Base-by-base conservation (phyloP, 257 asterid species). In the Plectranthus barbatus region DNA sequence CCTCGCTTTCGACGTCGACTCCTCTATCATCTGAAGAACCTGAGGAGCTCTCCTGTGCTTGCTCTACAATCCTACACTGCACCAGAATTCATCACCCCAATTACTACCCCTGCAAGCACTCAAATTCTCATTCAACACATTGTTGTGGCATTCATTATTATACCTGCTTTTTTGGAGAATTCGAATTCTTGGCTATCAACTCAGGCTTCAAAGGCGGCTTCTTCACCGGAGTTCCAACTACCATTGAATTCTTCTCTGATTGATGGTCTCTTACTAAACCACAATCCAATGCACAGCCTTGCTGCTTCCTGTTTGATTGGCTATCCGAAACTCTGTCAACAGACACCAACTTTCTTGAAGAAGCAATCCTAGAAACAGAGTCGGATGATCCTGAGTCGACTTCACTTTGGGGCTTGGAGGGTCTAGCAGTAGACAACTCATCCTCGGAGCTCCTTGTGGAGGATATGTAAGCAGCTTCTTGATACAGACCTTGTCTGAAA, bases 401-500 rank as follows among this genome's bases (percentile, higher is more conserved):
- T 68, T 90, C 95, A 45, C 67, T 74, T 18, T 72, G 84, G 29
- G 96, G 73, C 23, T 73, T 79, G 60, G 74, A 69, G 26, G 42
- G 66, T 24, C 26, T 60, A 15, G n/a, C n/a, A n/a, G 50, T 34
- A 4, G 26, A 48, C 8, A 13, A 18, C 12, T 74, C 72, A 40
- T 57, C 71, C 23, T 72, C 70, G 2, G 54, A 61, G 55, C 57
- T 81, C 57, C 19, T 82, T 59, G 56, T 69, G 20, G 88, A 82
- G 56, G 87, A 82, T 56, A 67, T 70, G 53, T 66, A 47, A 37
- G 76, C 80, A 71, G 95, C 88, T 68, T 85, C 93, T 18, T 80
- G 81, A 72, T 80, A 82, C 9, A 91, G 78, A 21, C 89, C 96
- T 67, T 84, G 87, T 71, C 88, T 82, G 49, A 78, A 84, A 69